Evolutionary conservation across 176 grass and related monocot species (phyloP).

Genomic region (Cenchrus americanus): DNA sequence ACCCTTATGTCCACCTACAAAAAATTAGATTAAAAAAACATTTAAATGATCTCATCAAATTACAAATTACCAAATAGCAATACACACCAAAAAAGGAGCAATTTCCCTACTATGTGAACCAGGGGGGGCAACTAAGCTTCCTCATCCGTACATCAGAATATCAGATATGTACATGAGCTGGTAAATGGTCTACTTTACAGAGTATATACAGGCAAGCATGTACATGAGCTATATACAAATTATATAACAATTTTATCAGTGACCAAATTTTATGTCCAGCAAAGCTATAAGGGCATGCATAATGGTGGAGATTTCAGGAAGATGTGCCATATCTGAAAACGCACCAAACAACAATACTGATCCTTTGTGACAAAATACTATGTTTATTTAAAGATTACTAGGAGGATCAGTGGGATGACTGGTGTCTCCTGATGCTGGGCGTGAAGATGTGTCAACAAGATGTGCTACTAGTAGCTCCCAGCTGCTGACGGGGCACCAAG

Average conservation of each 20-base stretch:
- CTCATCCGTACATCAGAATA: neutral
- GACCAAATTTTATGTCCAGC: neutral
- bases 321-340: neutral
- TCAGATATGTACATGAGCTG: neutral
- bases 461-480: too few relatives aligned
- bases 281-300: too few relatives aligned
- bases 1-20: conserved; percentile 90
- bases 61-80: neutral
- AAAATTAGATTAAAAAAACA: conserved; percentile 23
- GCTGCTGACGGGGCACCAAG: too few relatives aligned
- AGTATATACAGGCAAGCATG: neutral
- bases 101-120: neutral
- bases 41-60: neutral
- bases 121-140: neutral
- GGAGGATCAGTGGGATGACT: too few relatives aligned
- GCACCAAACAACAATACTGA: neutral
- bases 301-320: conserved; percentile 8
- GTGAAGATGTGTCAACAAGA: too few relatives aligned
- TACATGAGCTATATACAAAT: neutral
- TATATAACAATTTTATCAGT: neutral
- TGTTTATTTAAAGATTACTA: neutral
- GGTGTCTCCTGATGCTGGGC: too few relatives aligned
- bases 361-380: neutral
- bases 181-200: conserved; percentile 4
- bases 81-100: neutral